Percentiles rank a stretch among this genome's conserved stretches.
phyloP scores from a whole-genome alignment of 371 early-diverging fungal species.

The Blakeslea trispora region DNA sequence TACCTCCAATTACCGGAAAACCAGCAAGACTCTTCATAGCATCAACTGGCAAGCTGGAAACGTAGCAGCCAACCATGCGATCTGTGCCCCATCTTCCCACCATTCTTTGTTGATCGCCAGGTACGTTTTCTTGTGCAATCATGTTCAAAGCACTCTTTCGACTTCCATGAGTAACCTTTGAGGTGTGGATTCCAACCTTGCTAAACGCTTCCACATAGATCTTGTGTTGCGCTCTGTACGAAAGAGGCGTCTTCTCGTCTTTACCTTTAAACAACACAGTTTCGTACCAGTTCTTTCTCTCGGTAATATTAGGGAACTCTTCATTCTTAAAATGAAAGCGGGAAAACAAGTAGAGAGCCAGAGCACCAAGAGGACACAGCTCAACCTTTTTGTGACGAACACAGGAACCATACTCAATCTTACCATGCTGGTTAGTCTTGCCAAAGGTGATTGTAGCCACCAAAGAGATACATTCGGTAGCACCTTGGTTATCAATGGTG shows the following conservation, averaged over 20 bases:
- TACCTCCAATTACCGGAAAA: neutral
- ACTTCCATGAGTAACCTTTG: constrained; percentile 11
- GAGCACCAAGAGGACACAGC: constrained; percentile 1
- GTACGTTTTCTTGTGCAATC: constrained; percentile 8
- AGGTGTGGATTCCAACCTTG: constrained; percentile 1
- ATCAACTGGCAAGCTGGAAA: constrained; percentile 11
- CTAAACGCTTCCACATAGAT: constrained; percentile 2
- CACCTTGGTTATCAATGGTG: too few relatives aligned
- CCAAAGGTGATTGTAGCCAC: constrained; percentile 7
- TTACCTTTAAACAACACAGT: too few relatives aligned
- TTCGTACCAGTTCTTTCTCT: too few relatives aligned
- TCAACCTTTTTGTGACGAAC: too few relatives aligned
- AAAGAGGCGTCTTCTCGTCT: neutral
- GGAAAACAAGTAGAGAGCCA: neutral
- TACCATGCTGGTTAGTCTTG: constrained; percentile 9
- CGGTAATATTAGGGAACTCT: neutral
- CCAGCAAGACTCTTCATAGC: constrained; percentile 14
- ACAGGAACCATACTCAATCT: constrained; percentile 11
- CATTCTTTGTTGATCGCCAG: constrained; percentile 8
- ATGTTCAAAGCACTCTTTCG: constrained; percentile 13
- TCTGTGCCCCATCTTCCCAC: constrained; percentile 15
- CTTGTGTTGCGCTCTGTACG: constrained; percentile 1
- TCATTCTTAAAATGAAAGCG: constrained; percentile 10
- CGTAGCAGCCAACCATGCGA: constrained; percentile 15
- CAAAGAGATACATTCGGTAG: neutral